phyloP scores from a whole-genome alignment of 1,284 basidiomycete species.

The Puccinia triticina region DNA sequence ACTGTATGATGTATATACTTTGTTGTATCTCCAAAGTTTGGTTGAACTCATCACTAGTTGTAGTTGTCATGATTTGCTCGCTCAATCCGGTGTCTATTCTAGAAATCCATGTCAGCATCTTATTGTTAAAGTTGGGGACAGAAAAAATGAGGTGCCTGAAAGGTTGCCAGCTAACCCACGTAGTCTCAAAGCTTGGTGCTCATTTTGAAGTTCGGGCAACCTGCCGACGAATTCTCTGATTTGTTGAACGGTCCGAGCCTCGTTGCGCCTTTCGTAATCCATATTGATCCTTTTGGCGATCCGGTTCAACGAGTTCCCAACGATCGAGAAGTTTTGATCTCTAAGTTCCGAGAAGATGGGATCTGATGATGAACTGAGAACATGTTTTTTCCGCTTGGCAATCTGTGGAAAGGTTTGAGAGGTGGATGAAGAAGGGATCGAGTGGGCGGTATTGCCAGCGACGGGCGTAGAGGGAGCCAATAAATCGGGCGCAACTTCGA shows the following conservation, averaged over 20 bases:
- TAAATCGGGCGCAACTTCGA: constrained; percentile 68
- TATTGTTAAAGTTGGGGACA: constrained; percentile 3
- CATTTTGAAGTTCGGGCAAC: constrained; percentile 83
- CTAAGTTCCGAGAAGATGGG: constrained; percentile 80
- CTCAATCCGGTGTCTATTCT: constrained; percentile 84
- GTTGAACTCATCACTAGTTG: constrained; percentile 85
- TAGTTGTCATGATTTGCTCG: constrained; percentile 83
- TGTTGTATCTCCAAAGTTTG: constrained; percentile 93
- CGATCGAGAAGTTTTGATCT: constrained; percentile 91
- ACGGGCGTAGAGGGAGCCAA: constrained; percentile 65
- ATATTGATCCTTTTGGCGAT: constrained; percentile 83
- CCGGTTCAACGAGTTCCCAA: constrained; percentile 79
- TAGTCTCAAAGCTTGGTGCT: constrained; percentile 82
- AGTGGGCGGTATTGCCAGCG: constrained; percentile 51
- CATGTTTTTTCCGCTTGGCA: constrained; percentile 79
- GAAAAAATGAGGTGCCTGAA: not conserved
- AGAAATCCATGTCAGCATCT: not conserved
- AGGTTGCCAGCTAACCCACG: constrained; percentile 66
- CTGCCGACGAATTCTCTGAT: constrained; percentile 93
- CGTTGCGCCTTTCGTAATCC: constrained; percentile 81
- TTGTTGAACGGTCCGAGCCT: constrained; percentile 88
- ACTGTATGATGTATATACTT: constrained; percentile 64
- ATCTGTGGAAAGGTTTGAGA: constrained; percentile 37
- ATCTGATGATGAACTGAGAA: constrained; percentile 75
- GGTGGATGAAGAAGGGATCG: constrained; percentile 48